Evolutionary conservation across 2,329 filamentous ascomycete genomes (phyloP).

Genomic region (Verticillium albo-atrum): DNA sequence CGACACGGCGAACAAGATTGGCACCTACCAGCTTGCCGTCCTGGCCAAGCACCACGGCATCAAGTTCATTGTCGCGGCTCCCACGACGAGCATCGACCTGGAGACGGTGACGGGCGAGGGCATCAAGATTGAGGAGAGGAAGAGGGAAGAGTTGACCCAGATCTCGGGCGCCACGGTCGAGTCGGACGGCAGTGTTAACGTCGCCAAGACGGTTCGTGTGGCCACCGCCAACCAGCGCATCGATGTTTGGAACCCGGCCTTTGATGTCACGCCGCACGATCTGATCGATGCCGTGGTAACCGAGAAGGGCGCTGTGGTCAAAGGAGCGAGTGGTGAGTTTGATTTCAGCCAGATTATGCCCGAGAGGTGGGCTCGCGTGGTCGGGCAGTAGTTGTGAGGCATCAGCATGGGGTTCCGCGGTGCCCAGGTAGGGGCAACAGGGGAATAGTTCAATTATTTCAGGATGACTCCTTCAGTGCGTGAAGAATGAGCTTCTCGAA

Average conservation of each 20-base stretch:
- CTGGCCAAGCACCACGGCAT: slow-evolving; percentile 82
- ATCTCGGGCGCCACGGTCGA: slow-evolving; percentile 72
- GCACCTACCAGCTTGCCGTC: slow-evolving; percentile 90
- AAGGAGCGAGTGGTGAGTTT: slow-evolving; percentile 67
- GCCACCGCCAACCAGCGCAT: slow-evolving; percentile 77
- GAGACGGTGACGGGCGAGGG: slow-evolving; percentile 69
- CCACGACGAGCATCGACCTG: slow-evolving; percentile 89
- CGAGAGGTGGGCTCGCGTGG: slow-evolving; percentile 43
- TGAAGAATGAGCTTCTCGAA: slow-evolving; percentile 69
- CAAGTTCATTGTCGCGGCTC: slow-evolving; percentile 92
- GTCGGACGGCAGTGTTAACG: slow-evolving; percentile 59
- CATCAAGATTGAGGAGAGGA: slow-evolving; percentile 89
- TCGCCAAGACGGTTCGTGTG: slow-evolving; percentile 62
- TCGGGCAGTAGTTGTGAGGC: neutral
- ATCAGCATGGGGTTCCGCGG: neutral
- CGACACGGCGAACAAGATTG: slow-evolving; percentile 98
- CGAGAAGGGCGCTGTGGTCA: slow-evolving; percentile 82
- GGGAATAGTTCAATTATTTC: neutral
- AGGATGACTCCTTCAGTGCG: slow-evolving; percentile 27
- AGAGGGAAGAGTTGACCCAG: slow-evolving; percentile 75
- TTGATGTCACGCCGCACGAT: slow-evolving; percentile 86
- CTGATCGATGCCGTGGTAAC: slow-evolving; percentile 94
- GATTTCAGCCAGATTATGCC: slow-evolving; percentile 54
- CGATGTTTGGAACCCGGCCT: slow-evolving; percentile 92
- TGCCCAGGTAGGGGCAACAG: neutral